Evolutionary conservation across 1,139 yeast genomes (phyloP), one percentile per base, ranked within the genome.

Genomic region (Lodderomyces metapsilosis): DNA sequence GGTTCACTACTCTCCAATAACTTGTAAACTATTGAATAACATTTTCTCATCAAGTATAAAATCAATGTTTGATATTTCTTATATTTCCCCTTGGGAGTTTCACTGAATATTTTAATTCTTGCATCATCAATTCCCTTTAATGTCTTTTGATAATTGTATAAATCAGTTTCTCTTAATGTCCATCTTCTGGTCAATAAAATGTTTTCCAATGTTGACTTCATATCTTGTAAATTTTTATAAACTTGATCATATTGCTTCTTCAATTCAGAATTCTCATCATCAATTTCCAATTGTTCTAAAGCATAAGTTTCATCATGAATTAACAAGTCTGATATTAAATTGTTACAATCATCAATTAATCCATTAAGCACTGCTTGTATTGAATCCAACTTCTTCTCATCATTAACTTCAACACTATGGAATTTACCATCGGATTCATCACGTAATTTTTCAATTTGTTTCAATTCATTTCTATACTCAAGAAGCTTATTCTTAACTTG

Each of bases 101-200:
- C 22, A 10, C 25, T 20, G 10, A 39, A 27, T 11, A 59, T 46
- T 5, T 73, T 66, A 6, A 81, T 71, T 52, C 96, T 71, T 48
- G 77, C 61, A 41, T 78, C 84, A 57, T 91, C 96, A 48, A 91
- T 82, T 44, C 74, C 76, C 53, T 82, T 82, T 49, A 91, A 68
- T 48, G 73, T 74, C 55, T 83, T 80, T 61, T 89, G 95, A 59
- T 86, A 91, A 41, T 76, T 75, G 64, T 86, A 92, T 51, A 92
- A 71, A 63, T 92, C 98, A 0, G 98, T 92, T 57, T 89, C 96
- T 57, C 98, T 79, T 64, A 92, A 71, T 2, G 98, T 91, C 98
- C 98, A 92, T 61, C 98, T 79, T 64, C 96, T 82, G 3, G 98
- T 92, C 27, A 92, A 80, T 50, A 89, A 71, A 51, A 92, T 68